These are phyloP conservation scores for Tilletia horrida DNA, from an alignment of 1,284 basidiomycete species.

Conservation along the genomic window DNA sequence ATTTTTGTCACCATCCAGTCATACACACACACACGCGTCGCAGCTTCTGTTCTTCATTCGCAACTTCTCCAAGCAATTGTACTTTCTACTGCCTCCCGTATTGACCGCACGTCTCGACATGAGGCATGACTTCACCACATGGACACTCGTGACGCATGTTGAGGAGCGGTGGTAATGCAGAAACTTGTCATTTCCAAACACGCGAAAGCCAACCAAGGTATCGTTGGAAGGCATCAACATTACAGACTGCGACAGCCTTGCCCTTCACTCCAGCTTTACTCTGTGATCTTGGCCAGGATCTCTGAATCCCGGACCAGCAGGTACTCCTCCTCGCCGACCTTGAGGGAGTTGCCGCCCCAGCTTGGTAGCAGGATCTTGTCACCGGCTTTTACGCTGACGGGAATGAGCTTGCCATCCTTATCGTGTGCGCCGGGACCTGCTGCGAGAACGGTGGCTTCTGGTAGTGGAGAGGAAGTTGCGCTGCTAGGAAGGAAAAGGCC, in stretches of 20 bases:
- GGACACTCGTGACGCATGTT: no score
- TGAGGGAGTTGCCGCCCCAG: slow-evolving; percentile 93
- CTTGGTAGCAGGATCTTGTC: slow-evolving; percentile 89
- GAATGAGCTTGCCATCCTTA: slow-evolving; percentile 76
- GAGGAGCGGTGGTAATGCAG: no score
- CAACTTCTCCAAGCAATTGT: no score
- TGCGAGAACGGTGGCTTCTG: slow-evolving; percentile 93
- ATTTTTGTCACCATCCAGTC: background rate
- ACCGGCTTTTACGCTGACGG: slow-evolving; percentile 76
- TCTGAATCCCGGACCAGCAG: slow-evolving; percentile 91
- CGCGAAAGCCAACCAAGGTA: no score
- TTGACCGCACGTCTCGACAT: no score
- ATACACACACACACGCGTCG: background rate
- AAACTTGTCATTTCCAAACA: no score
- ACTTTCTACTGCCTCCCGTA: no score
- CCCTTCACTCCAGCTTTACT: slow-evolving; percentile 61
- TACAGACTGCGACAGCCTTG: no score
- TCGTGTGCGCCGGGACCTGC: slow-evolving; percentile 86
- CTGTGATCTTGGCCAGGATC: slow-evolving; percentile 93
- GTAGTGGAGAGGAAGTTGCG: slow-evolving; percentile 75
- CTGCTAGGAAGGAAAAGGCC: slow-evolving; percentile 92
- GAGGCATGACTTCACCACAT: no score
- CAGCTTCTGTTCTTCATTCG: no score
- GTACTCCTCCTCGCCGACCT: slow-evolving; percentile 98
- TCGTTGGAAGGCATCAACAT: no score